A percentile compares a stretch with the other conserved stretches of the same genome.
These are phyloP conservation scores for Bretschneidera sinensis DNA, from an alignment of 345 rosid species.

Conservation along the genomic window DNA sequence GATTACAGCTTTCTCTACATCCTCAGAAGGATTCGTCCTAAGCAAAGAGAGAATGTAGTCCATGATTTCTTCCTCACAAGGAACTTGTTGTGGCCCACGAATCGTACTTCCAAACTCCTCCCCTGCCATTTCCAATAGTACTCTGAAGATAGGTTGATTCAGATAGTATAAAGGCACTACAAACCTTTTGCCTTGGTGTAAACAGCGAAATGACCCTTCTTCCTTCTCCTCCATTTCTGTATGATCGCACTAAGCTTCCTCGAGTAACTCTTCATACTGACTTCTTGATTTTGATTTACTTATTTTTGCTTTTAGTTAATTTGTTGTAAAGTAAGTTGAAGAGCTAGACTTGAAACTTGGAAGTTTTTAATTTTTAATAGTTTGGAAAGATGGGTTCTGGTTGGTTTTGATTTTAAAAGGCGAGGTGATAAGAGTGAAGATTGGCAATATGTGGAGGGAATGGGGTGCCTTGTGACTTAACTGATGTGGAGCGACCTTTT, in stretches of 20 bases:
- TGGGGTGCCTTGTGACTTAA: neutral
- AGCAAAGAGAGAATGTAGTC: slow-evolving; percentile 33
- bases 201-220: slow-evolving; percentile 49
- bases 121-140: slow-evolving; percentile 45
- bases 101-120: slow-evolving; percentile 42
- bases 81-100: slow-evolving; percentile 46
- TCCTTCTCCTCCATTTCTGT: slow-evolving; percentile 40
- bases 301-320: neutral
- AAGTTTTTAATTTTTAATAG: neutral
- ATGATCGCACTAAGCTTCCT: slow-evolving; percentile 30
- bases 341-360: neutral
- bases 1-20: slow-evolving; percentile 19
- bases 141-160: slow-evolving; percentile 53
- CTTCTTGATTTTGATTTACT: neutral
- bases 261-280: slow-evolving; percentile 24
- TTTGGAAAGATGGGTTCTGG: neutral
- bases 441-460: slow-evolving; percentile 4
- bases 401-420: neutral
- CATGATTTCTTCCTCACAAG: slow-evolving; percentile 47
- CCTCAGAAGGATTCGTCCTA: slow-evolving; percentile 27
- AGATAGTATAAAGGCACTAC: slow-evolving; percentile 39
- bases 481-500: neutral
- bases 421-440: slow-evolving; percentile 1
- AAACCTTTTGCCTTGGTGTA: slow-evolving; percentile 47
- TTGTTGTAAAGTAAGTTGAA: too few species aligned